phyloP scores from a whole-genome alignment of 257 asterid genomes.

The Penstemon newberryi region DNA sequence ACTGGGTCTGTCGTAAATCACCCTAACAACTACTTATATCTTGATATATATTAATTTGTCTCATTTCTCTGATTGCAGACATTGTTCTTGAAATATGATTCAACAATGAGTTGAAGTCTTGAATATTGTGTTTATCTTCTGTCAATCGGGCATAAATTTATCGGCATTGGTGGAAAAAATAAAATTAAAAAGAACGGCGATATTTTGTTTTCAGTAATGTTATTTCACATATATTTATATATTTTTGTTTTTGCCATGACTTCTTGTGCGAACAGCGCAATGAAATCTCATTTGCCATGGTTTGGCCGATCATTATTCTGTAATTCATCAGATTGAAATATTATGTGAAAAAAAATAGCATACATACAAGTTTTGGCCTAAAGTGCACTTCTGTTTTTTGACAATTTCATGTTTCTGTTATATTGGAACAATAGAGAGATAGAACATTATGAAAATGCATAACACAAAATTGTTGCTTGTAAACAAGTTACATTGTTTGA shows the following conservation, averaged over 20 bases:
- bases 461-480: too few species aligned
- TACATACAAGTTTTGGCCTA: too few species aligned
- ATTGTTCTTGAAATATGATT: conserved; percentile 75
- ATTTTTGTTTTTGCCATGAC: conserved; percentile 42
- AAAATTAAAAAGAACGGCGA: neutral
- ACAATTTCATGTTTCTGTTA: too few species aligned
- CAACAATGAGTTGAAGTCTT: conserved; percentile 18
- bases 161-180: neutral
- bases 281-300: conserved; percentile 34
- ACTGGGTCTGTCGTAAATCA: too few species aligned
- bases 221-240: neutral
- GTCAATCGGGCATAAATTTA: neutral
- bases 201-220: neutral
- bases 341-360: neutral
- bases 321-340: conserved; percentile 13
- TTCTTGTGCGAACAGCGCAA: conserved; percentile 22
- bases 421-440: too few species aligned
- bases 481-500: too few species aligned
- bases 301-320: conserved; percentile 22
- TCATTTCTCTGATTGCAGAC: conserved; percentile 40
- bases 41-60: neutral
- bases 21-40: too few species aligned
- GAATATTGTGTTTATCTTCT: conserved; percentile 22
- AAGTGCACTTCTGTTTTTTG: too few species aligned
- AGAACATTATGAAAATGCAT: too few species aligned